These are phyloP conservation scores for Nematocida homosporus DNA, from an alignment of 371 early-diverging fungal species.

Conservation along the genomic window DNA sequence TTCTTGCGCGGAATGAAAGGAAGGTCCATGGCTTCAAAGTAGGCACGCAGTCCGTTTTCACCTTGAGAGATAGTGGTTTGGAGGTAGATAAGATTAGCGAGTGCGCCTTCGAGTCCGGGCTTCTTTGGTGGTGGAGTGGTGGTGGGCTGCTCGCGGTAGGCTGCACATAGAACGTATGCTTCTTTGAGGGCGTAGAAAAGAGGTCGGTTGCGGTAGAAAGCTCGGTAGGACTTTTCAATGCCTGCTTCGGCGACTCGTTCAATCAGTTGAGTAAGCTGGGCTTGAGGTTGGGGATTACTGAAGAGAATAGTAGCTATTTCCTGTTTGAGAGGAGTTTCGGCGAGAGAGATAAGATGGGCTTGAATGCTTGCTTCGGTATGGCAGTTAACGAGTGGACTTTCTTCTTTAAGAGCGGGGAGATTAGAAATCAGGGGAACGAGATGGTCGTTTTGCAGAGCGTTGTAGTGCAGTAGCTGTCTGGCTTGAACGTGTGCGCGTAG, in stretches of 20 bases:
- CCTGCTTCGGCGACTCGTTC: not conserved
- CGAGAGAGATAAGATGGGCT: not conserved
- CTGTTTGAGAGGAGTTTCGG: not conserved
- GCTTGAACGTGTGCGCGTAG: slow-evolving; percentile 34
- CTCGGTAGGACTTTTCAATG: slow-evolving; percentile 14
- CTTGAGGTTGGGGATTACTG: not conserved
- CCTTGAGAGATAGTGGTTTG: slow-evolving; percentile 1
- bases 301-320: slow-evolving; percentile 22
- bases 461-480: slow-evolving; percentile 12
- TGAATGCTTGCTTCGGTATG: not conserved
- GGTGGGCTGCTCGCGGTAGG: not conserved
- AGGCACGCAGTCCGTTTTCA: slow-evolving; percentile 21
- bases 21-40: slow-evolving; percentile 51
- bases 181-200: slow-evolving; percentile 2
- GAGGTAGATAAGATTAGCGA: not conserved
- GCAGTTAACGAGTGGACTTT: not conserved
- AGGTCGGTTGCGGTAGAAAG: slow-evolving; percentile 9
- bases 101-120: slow-evolving; percentile 1
- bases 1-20: slow-evolving; percentile 34
- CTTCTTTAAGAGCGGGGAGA: slow-evolving; percentile 10
- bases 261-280: not conserved
- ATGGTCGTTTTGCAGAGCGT: slow-evolving; percentile 1
- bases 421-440: slow-evolving; percentile 11
- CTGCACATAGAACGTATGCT: slow-evolving; percentile 11
- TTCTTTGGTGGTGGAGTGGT: not conserved